Percentiles rank a stretch among this genome's conserved stretches.
phyloP scores from a whole-genome alignment of 345 rosid species.

The Carallia pectinifolia region DNA sequence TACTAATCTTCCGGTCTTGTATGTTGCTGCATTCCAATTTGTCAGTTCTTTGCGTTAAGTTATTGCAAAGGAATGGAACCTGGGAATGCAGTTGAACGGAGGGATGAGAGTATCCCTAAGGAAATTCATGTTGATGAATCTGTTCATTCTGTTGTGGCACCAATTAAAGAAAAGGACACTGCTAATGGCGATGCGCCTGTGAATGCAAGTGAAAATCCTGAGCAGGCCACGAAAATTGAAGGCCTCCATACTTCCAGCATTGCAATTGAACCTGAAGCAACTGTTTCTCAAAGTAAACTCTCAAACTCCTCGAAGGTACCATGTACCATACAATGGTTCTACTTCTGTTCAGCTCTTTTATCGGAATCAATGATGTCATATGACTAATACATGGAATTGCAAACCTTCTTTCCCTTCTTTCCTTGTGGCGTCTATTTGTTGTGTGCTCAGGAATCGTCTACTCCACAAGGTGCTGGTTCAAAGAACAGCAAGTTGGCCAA shows the following conservation, averaged over 20 bases:
- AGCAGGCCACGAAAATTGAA: slow-evolving; percentile 31
- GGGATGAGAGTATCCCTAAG: slow-evolving; percentile 35
- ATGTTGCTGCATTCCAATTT: slow-evolving; percentile 10
- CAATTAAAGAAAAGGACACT: slow-evolving; percentile 35
- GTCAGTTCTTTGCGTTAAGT: slow-evolving; percentile 18
- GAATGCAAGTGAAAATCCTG: slow-evolving; percentile 26
- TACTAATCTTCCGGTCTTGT: background rate
- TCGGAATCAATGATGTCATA: slow-evolving; percentile 3
- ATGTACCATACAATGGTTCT: slow-evolving; percentile 18
- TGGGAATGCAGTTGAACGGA: slow-evolving; percentile 37
- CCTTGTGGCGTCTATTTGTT: slow-evolving; percentile 1
- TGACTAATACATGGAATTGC: background rate
- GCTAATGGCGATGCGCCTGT: slow-evolving; percentile 19
- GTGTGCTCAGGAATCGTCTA: slow-evolving; percentile 41
- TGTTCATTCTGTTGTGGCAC: slow-evolving; percentile 24
- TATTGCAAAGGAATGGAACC: slow-evolving; percentile 52
- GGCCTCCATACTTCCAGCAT: slow-evolving; percentile 23
- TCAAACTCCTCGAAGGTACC: slow-evolving; percentile 52
- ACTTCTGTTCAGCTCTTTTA: slow-evolving; percentile 12
- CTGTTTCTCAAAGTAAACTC: slow-evolving; percentile 38
- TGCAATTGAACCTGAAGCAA: slow-evolving; percentile 25
- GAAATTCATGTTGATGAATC: slow-evolving; percentile 31
- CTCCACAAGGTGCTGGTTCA: slow-evolving; percentile 22
- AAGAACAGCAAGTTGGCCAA: slow-evolving; percentile 46
- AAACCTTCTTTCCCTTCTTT: background rate